A percentile compares a stretch with the other conserved stretches of the same genome.
Evolutionary conservation across 495 filamentous ascomycete genomes (phyloP).

Genomic region (Penicillium silybi): DNA sequence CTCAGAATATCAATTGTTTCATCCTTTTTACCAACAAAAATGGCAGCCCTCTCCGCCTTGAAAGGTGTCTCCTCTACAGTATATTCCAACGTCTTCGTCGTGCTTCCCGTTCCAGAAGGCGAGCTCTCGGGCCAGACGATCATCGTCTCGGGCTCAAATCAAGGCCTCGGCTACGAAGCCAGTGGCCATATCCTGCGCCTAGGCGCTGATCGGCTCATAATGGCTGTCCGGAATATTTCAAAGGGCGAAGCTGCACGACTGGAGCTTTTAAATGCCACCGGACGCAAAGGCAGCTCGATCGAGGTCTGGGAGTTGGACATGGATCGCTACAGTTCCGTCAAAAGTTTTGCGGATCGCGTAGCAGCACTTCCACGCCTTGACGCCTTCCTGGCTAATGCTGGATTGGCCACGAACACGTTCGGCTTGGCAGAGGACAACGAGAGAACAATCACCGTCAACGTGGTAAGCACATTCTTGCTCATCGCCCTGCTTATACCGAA

Average conservation of each 20-base stretch:
- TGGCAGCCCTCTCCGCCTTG: conserved; percentile 5
- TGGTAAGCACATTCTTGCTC: conserved; percentile 41
- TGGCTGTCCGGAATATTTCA: conserved; percentile 38
- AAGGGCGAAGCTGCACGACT: conserved; percentile 41
- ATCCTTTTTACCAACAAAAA: neutral
- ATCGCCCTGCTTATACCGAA: conserved; percentile 8
- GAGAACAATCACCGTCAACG: conserved; percentile 39
- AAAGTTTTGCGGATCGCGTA: conserved; percentile 24
- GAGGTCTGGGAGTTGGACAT: conserved; percentile 38
- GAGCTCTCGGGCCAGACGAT: conserved; percentile 37
- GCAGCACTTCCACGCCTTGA: conserved; percentile 28
- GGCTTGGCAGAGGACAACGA: conserved; percentile 32
- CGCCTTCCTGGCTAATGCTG: conserved; percentile 33
- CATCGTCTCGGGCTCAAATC: conserved; percentile 51
- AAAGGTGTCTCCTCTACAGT: neutral
- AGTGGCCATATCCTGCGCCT: conserved; percentile 39
- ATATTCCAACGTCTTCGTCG: conserved; percentile 2
- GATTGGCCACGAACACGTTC: conserved; percentile 17
- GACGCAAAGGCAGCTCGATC: conserved; percentile 22
- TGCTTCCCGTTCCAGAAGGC: conserved; percentile 1
- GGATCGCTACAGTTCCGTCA: conserved; percentile 28
- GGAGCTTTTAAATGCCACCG: conserved; percentile 26
- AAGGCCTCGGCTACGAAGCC: conserved; percentile 46
- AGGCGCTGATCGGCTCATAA: conserved; percentile 37
- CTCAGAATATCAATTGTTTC: too few species aligned